Evolutionary conservation across 768 basidiomycete species (phyloP).

Genomic region (Hericium coralloides): DNA sequence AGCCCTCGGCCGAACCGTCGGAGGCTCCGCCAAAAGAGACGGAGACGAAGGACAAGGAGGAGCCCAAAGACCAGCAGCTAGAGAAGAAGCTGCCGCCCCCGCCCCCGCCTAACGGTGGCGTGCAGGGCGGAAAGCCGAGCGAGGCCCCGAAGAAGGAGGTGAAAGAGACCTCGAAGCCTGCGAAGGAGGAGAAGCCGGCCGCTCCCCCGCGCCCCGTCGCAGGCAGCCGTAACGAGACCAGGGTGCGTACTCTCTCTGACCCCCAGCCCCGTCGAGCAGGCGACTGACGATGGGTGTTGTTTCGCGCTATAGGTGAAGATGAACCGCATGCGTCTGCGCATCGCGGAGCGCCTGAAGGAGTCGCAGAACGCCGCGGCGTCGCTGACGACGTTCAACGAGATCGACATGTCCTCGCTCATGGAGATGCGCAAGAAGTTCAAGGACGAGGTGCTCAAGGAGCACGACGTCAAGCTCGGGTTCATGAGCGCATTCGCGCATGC

Average conservation of each 20-base stretch:
- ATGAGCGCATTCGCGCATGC: conserved; percentile 97
- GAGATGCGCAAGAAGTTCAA: conserved; percentile 90
- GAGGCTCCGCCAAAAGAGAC: conserved; percentile 15
- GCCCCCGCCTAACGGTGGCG: conserved; percentile 30
- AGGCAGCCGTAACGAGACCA: conserved; percentile 74
- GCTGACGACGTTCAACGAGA: conserved; percentile 98
- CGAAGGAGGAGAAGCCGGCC: conserved; percentile 15
- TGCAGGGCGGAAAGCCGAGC: conserved; percentile 17
- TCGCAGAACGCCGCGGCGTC: conserved; percentile 97
- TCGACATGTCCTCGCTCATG: conserved; percentile 96
- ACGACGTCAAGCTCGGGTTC: conserved; percentile 95
- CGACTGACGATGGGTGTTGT: background rate
- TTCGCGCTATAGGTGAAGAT: conserved; percentile 71
- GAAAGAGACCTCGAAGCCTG: conserved; percentile 27
- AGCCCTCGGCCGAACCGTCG: conserved; percentile 11
- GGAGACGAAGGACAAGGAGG: conserved; percentile 26
- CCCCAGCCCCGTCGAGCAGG: background rate
- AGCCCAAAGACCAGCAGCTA: conserved; percentile 29
- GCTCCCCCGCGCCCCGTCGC: conserved; percentile 27
- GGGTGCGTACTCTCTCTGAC: conserved; percentile 38
- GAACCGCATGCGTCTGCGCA: conserved; percentile 96
- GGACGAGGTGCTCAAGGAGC: conserved; percentile 80
- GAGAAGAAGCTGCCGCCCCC: conserved; percentile 37
- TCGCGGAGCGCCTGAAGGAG: conserved; percentile 95
- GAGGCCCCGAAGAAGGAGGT: conserved; percentile 29